Evolutionary conservation across 2,329 filamentous ascomycete species (phyloP).

Genomic region (Fusarium sp.): DNA sequence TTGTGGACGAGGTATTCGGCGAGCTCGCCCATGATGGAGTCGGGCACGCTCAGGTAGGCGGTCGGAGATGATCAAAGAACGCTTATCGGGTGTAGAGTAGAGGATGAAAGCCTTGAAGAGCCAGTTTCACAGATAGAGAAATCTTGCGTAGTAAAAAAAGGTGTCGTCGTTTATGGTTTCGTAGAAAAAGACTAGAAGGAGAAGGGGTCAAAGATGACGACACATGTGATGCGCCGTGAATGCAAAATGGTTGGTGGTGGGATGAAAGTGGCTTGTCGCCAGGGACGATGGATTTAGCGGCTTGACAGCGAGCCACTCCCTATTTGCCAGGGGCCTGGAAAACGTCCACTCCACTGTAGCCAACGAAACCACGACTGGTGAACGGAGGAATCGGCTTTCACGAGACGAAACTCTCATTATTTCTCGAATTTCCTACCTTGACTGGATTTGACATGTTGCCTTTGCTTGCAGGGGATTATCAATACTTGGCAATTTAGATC

Average conservation of each 20-base stretch:
- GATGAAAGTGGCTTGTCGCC: constrained; percentile 18
- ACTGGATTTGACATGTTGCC: no score
- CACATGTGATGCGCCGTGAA: constrained; percentile 33
- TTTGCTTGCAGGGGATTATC: not conserved
- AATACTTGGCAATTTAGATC: not conserved
- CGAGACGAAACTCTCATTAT: no score
- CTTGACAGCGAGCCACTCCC: constrained; percentile 7
- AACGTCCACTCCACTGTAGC: not conserved
- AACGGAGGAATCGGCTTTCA: not conserved
- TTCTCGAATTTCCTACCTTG: no score
- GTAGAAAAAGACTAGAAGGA: constrained; percentile 5
- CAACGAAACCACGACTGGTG: not conserved
- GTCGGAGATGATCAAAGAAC: not conserved
- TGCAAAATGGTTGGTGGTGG: constrained; percentile 11
- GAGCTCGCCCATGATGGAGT: constrained; percentile 74
- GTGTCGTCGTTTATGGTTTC: not conserved
- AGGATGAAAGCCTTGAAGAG: no score
- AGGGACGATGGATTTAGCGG: constrained; percentile 17
- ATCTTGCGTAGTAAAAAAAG: not conserved
- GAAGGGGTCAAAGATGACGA: constrained; percentile 32
- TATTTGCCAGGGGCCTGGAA: not conserved
- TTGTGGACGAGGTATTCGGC: constrained; percentile 75
- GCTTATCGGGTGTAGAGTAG: not conserved
- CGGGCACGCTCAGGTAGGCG: constrained; percentile 5
- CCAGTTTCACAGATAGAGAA: no score